These are phyloP conservation scores for Lentinula novae-zelandiae DNA, from an alignment of 1,284 basidiomycete genomes.

Conservation along the genomic window DNA sequence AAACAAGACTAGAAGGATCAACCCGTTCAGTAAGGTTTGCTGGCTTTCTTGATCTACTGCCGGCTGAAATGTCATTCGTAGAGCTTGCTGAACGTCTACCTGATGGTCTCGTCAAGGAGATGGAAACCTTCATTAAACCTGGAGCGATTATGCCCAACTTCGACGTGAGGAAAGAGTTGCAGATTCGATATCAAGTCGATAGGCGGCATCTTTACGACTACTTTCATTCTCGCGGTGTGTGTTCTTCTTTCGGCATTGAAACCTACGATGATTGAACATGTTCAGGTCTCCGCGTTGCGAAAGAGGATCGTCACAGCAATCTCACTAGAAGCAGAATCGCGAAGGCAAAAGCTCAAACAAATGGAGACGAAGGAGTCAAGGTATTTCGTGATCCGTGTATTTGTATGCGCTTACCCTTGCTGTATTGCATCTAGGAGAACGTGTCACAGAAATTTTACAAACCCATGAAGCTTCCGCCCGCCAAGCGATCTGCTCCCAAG, in stretches of 20 bases:
- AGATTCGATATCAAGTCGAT: slow-evolving; percentile 63
- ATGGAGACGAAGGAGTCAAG: background rate
- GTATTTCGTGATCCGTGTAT: background rate
- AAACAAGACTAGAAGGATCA: slow-evolving; percentile 42
- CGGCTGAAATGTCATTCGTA: slow-evolving; percentile 27
- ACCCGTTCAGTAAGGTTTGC: slow-evolving; percentile 31
- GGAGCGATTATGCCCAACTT: slow-evolving; percentile 72
- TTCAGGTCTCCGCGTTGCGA: slow-evolving; percentile 61
- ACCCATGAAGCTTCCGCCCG: background rate
- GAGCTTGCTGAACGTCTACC: slow-evolving; percentile 62
- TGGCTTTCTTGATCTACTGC: background rate
- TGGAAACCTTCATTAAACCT: slow-evolving; percentile 62
- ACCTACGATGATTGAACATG: slow-evolving; percentile 9
- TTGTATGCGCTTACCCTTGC: background rate
- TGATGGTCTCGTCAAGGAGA: slow-evolving; percentile 60
- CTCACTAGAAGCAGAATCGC: slow-evolving; percentile 35
- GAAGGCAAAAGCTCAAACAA: slow-evolving; percentile 22
- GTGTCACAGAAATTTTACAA: background rate
- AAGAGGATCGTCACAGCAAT: slow-evolving; percentile 59
- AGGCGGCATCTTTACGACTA: slow-evolving; percentile 74
- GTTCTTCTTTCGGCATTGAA: background rate
- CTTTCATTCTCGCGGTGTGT: slow-evolving; percentile 54
- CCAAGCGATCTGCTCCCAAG: background rate
- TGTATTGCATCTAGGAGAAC: background rate
- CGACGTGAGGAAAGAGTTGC: slow-evolving; percentile 61